Conservation (phyloP, 192 early-diverging fungal species). For the Diversispora eburnea region DNA sequence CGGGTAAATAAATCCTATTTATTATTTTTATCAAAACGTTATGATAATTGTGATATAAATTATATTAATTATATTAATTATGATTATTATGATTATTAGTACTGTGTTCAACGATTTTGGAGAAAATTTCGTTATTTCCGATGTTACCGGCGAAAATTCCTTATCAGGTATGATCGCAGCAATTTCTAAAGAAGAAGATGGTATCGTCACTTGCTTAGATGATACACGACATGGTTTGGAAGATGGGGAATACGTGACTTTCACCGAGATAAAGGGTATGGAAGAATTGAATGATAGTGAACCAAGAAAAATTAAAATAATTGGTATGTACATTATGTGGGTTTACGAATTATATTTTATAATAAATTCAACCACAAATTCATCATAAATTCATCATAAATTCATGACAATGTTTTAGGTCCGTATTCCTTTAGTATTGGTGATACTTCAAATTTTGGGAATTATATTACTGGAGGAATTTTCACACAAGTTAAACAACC, state of each 20-base stretch:
- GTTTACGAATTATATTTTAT: background rate
- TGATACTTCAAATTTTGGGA: slow-evolving; percentile 71
- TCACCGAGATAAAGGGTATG: slow-evolving; percentile 93
- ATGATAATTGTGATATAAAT: background rate
- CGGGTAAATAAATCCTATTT: slow-evolving; percentile 50
- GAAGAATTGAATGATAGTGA: slow-evolving; percentile 74
- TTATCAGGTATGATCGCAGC: slow-evolving; percentile 89
- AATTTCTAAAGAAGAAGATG: slow-evolving; percentile 70
- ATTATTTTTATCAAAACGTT: background rate
- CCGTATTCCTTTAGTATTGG: slow-evolving; percentile 98
- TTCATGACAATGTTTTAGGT: slow-evolving; percentile 34
- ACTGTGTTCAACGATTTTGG: slow-evolving; percentile 96
- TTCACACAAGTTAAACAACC: slow-evolving; percentile 98
- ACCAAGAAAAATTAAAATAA: slow-evolving; percentile 78
- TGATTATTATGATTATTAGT: slow-evolving; percentile 32
- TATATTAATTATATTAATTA: background rate
- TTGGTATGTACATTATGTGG: slow-evolving; percentile 39
- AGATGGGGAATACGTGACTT: slow-evolving; percentile 94
- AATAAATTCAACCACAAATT: background rate
- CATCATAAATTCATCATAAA: too few relatives aligned
- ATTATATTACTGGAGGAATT: slow-evolving; percentile 79
- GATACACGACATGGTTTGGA: slow-evolving; percentile 97
- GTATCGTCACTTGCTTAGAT: slow-evolving; percentile 91
- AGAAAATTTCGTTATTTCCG: slow-evolving; percentile 74
- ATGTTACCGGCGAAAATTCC: slow-evolving; percentile 91